Evolutionary conservation across 2,329 filamentous ascomycete species (phyloP).

Genomic region (Metarhizium rileyi): DNA sequence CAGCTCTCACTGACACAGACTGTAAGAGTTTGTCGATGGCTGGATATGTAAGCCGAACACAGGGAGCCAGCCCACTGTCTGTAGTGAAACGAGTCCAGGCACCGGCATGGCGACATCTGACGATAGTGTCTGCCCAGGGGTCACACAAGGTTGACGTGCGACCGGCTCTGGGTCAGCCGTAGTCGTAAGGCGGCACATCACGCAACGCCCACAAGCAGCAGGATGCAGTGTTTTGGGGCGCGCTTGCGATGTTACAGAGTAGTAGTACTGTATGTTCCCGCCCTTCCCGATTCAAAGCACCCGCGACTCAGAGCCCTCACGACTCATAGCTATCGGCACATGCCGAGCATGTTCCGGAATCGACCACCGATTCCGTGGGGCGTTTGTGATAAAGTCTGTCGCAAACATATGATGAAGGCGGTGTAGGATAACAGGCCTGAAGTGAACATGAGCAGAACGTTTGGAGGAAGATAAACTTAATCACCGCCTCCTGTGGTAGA

Average conservation of each 20-base stretch:
- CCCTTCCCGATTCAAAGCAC: no score
- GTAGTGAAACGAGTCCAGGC: constrained; percentile 11
- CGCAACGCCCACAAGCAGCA: background rate
- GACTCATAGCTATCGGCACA: constrained; percentile 5
- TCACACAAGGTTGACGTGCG: constrained; percentile 9
- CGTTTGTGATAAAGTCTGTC: background rate
- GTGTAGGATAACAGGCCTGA: background rate
- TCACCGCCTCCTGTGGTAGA: background rate
- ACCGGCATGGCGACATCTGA: constrained; percentile 6
- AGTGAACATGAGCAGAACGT: background rate
- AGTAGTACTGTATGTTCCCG: background rate
- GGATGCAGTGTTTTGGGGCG: no score
- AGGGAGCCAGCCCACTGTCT: constrained; percentile 9
- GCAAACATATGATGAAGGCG: background rate
- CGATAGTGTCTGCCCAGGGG: constrained; percentile 7
- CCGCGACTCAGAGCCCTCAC: no score
- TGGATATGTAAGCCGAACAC: constrained; percentile 4
- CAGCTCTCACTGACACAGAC: constrained; percentile 2
- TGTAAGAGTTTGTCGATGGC: no score
- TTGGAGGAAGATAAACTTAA: background rate
- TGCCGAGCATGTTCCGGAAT: constrained; percentile 4
- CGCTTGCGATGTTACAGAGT: background rate
- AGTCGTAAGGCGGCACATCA: constrained; percentile 1
- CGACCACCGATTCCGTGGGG: background rate
- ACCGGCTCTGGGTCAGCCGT: constrained; percentile 11